phyloP scores from a whole-genome alignment of 371 early-diverging fungal species.

The Mucor irregularis region DNA sequence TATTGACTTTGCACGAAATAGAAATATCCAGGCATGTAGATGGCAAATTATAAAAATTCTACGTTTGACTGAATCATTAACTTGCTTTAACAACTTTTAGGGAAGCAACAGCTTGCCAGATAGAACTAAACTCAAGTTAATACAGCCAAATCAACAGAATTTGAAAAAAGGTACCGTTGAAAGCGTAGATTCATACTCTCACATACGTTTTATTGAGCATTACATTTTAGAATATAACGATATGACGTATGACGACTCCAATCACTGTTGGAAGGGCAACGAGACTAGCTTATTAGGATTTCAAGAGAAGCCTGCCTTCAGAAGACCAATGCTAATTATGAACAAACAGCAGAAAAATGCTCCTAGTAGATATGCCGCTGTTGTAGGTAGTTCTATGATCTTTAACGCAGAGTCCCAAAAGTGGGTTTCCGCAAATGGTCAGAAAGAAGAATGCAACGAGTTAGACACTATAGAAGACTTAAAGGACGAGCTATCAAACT shows the following conservation, averaged over 20 bases:
- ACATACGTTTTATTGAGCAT: not conserved
- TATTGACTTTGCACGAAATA: constrained; percentile 31
- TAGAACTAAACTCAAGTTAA: constrained; percentile 18
- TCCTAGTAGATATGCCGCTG: constrained; percentile 17
- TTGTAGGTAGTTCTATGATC: constrained; percentile 16
- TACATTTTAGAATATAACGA: constrained; percentile 27
- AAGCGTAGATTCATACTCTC: not conserved
- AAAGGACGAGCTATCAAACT: not conserved
- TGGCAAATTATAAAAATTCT: not conserved
- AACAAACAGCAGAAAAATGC: constrained; percentile 4
- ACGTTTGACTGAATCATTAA: no score
- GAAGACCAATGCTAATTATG: constrained; percentile 24
- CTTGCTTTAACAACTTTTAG: not conserved
- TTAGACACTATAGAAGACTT: constrained; percentile 26
- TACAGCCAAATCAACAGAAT: constrained; percentile 22
- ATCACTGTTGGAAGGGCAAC: constrained; percentile 39
- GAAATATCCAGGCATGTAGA: constrained; percentile 25
- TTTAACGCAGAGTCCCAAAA: constrained; percentile 13
- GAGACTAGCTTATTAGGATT: constrained; percentile 24
- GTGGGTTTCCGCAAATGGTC: constrained; percentile 19
- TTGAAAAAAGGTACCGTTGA: constrained; percentile 26
- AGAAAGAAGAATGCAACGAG: constrained; percentile 9
- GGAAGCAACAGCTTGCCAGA: not conserved
- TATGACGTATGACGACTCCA: constrained; percentile 33
- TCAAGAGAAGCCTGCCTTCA: constrained; percentile 12